Evolutionary conservation across 2,329 filamentous ascomycete species (phyloP).

Genomic region (Trichoderma koningiopsis): DNA sequence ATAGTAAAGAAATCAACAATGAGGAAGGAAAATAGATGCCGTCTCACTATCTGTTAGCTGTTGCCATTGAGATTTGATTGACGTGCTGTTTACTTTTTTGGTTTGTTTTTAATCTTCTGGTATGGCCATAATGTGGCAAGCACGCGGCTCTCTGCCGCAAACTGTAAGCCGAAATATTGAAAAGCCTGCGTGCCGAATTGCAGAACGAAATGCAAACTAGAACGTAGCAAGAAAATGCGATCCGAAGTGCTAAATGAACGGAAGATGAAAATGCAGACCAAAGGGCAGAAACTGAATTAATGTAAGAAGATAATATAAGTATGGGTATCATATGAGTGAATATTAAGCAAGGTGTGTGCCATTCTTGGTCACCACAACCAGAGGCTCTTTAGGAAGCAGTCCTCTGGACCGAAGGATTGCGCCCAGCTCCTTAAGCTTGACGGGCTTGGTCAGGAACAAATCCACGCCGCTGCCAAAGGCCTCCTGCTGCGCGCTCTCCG

Average conservation of each 20-base stretch:
- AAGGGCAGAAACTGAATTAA: background rate
- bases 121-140: background rate
- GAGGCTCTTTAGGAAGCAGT: conserved; percentile 9
- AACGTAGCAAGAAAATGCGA: background rate
- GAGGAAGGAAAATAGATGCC: background rate
- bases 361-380: conserved; percentile 19
- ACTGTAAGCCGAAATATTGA: background rate
- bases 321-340: background rate
- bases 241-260: background rate
- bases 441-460: conserved; percentile 57
- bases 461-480: conserved; percentile 57
- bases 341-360: background rate
- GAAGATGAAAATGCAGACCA: background rate
- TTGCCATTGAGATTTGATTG: background rate
- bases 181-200: background rate
- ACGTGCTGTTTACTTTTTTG: background rate
- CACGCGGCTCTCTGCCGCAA: background rate
- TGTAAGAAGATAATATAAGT: background rate
- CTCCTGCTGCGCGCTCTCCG: conserved; percentile 52
- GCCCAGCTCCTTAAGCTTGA: conserved; percentile 46
- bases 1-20: background rate
- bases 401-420: conserved; percentile 26
- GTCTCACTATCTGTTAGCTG: background rate
- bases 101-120: background rate
- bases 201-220: background rate